Evolutionary conservation across 495 filamentous ascomycete genomes (phyloP).

Genomic region (Choiromyces venosus): DNA sequence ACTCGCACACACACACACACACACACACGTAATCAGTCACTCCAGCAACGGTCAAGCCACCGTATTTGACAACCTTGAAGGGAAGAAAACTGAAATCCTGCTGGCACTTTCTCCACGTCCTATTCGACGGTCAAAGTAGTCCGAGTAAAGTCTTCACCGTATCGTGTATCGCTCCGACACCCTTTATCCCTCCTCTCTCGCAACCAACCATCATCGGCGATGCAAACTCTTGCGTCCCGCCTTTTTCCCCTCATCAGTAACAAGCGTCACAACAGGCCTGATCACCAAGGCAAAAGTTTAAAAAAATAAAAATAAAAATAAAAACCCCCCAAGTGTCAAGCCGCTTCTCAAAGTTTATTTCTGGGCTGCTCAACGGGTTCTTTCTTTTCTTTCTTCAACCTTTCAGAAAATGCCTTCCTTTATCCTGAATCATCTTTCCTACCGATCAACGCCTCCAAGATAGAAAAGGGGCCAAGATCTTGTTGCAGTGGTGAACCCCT

Average conservation of each 20-base stretch:
- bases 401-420: not conserved
- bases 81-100: not conserved
- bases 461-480: not conserved
- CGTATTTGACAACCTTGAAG: not conserved
- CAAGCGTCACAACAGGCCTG: not conserved
- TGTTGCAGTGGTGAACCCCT: not conserved
- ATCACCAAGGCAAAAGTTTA: not conserved
- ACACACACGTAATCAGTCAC: not conserved
- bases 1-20: not conserved
- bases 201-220: constrained; percentile 2
- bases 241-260: not conserved
- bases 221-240: not conserved
- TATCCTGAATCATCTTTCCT: not conserved
- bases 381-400: not conserved
- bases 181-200: not conserved
- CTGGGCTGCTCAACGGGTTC: not conserved
- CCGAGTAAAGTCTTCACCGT: constrained; percentile 1
- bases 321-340: not conserved
- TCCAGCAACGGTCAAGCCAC: not conserved
- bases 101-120: not conserved
- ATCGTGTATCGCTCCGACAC: not conserved
- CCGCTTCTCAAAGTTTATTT: not conserved
- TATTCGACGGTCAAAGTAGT: not conserved
- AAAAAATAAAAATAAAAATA: not conserved
- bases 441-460: not conserved